Conservation (phyloP, 2,329 filamentous ascomycete species). For the Ascomycota sp. region DNA sequence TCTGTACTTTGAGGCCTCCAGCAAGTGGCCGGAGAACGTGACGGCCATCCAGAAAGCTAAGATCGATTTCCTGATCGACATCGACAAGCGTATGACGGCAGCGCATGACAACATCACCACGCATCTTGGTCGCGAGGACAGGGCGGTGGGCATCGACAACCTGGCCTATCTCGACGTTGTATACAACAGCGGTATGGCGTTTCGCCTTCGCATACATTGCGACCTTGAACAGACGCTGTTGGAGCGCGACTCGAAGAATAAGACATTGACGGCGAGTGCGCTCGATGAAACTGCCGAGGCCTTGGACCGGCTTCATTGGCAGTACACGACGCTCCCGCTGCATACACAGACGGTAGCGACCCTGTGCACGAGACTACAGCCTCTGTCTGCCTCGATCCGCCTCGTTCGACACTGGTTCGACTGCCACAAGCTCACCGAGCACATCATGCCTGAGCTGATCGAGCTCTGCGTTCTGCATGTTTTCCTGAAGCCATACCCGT, state of each 20-base stretch:
- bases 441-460: constrained; percentile 62
- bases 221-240: constrained; percentile 71
- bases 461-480: constrained; percentile 63
- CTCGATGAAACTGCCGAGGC: constrained; percentile 51
- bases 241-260: constrained; percentile 59
- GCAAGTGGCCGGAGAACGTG: constrained; percentile 82
- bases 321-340: constrained; percentile 51
- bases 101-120: constrained; percentile 39
- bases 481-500: constrained; percentile 69
- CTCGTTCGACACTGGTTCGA: constrained; percentile 81
- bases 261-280: constrained; percentile 39
- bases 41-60: constrained; percentile 86
- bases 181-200: constrained; percentile 50
- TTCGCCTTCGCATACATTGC: constrained; percentile 73
- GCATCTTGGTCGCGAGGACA: constrained; percentile 65
- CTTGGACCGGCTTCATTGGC: constrained; percentile 49
- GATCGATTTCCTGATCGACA: constrained; percentile 65
- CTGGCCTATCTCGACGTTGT: constrained; percentile 65
- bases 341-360: constrained; percentile 68
- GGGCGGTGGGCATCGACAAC: constrained; percentile 47
- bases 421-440: constrained; percentile 55
- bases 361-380: constrained; percentile 58
- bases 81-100: constrained; percentile 49
- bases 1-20: constrained; percentile 83
- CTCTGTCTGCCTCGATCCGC: constrained; percentile 65